Evolutionary conservation across 2,329 filamentous ascomycete species (phyloP), one percentile per base, ranked within the genome.

Genomic region (Coniosporium tulheliwenetii): DNA sequence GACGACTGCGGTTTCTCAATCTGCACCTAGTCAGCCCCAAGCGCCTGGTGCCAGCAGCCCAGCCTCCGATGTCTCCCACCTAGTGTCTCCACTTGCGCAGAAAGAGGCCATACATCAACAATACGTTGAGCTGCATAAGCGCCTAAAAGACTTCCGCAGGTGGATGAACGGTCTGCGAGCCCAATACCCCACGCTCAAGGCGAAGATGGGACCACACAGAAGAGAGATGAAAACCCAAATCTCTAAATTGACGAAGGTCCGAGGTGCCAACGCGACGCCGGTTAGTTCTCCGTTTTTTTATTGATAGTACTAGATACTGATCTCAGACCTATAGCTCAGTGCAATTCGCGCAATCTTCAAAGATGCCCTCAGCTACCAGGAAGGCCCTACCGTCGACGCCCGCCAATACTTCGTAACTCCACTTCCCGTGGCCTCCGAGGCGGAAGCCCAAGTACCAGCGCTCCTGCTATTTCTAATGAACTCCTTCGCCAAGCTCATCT

Each of bases 381-480:
- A 48, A 15, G 12, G 14, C 12, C 50, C 52, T 1, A 47, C 33
- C 8, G 40, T 60, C 34, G 52, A 59, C 44, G 44, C 56, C 9
- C 48, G 51, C 30, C 39, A 48, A 45, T 55, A 56, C 56, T 36
- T 59, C 52, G 64, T 73, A 16, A 60, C 62, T 31, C 63, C 64
- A 1, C 58, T 64, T 30, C 38, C 35, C 13, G 2, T 48, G 49
- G 4, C 49, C 36, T 54, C 54, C 43, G 48, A 56, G 41, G 48
- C 56, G n/a, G 51, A 15, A 63, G 70, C 48, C 10, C 46, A 26
- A 14, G 60, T 82, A 15, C 79, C 82, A 0, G 70, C 73, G 1
- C 60, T 83, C 5, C 73, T 84, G 46, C 63, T 93, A 19, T 93
- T 86, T 55, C 69, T 85, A 2, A 67, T 93, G 42, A 86, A 83